Percentiles rank a stretch among this genome's conserved stretches.
These are phyloP conservation scores for Mimosa bimucronata DNA, from an alignment of 306 rosid genomes.

Conservation along the genomic window DNA sequence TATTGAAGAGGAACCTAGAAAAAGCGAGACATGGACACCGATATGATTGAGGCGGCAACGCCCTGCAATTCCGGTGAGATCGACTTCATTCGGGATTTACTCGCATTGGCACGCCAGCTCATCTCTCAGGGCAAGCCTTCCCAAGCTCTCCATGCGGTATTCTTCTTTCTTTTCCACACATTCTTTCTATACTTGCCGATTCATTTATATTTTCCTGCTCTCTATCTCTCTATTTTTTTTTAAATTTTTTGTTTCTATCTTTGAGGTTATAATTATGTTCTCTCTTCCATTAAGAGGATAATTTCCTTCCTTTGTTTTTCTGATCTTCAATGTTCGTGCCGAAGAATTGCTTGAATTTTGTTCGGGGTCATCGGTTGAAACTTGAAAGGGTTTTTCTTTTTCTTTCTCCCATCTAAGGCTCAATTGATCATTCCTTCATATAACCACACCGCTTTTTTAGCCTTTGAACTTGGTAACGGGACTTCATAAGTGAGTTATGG, in stretches of 20 bases:
- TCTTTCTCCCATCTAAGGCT: neutral
- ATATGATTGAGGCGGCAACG: constrained; percentile 44
- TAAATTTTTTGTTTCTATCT: too few species aligned
- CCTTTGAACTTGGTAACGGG: neutral
- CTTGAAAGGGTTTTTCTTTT: neutral
- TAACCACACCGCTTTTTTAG: neutral
- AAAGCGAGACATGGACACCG: constrained; percentile 34
- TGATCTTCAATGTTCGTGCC: neutral
- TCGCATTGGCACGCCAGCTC: constrained; percentile 83
- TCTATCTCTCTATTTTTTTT: too few species aligned
- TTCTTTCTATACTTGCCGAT: too few species aligned
- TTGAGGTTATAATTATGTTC: neutral
- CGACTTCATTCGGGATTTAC: constrained; percentile 57
- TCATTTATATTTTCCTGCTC: too few species aligned
- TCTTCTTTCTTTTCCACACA: neutral
- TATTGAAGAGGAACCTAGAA: neutral
- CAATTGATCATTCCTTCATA: neutral
- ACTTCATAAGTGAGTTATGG: neutral
- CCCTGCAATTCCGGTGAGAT: constrained; percentile 35
- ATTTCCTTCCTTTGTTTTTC: neutral
- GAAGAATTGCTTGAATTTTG: neutral
- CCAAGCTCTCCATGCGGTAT: constrained; percentile 92
- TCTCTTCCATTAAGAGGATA: neutral
- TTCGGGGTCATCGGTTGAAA: too few species aligned
- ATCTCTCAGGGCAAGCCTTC: constrained; percentile 84